Evolutionary conservation across 1,139 yeast species (phyloP).

Genomic region (Oligophagozyma castellii): DNA sequence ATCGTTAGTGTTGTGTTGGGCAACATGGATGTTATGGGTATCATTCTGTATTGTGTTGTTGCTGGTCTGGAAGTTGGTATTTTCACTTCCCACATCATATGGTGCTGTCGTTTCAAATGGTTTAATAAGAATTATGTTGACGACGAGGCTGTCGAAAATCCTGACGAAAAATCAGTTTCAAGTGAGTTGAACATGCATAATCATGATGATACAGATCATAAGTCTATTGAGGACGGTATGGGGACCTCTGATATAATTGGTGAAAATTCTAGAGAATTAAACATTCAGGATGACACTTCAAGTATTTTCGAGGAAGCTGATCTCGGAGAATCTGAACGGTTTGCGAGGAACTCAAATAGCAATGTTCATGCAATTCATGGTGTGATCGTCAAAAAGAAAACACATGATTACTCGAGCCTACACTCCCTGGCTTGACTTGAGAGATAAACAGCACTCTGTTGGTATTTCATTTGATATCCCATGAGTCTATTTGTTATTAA

Average conservation of each 20-base stretch:
- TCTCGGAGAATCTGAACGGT: constrained; percentile 1
- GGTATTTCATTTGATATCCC: too few species aligned
- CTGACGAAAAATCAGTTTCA: background rate
- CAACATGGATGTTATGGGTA: constrained; percentile 60
- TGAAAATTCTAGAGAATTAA: too few species aligned
- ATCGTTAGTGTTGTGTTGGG: constrained; percentile 53
- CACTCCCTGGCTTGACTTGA: too few species aligned
- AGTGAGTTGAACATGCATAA: background rate
- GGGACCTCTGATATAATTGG: too few species aligned
- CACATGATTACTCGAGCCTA: too few species aligned
- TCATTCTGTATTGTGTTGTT: constrained; percentile 59
- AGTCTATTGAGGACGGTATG: too few species aligned
- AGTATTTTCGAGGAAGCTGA: constrained; percentile 1
- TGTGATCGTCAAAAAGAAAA: constrained; percentile 2
- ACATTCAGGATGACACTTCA: constrained; percentile 1
- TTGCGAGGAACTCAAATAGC: constrained; percentile 2
- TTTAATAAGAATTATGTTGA: constrained; percentile 15
- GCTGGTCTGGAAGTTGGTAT: constrained; percentile 68
- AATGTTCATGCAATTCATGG: constrained; percentile 3
- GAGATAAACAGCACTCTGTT: too few species aligned
- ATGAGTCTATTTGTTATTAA: too few species aligned
- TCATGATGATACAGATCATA: background rate
- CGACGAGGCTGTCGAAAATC: constrained; percentile 1
- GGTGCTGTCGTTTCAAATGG: constrained; percentile 48
- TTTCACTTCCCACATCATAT: constrained; percentile 49